Conservation (phyloP, 2,329 filamentous ascomycete species). For the Cladosporium oxysporum region DNA sequence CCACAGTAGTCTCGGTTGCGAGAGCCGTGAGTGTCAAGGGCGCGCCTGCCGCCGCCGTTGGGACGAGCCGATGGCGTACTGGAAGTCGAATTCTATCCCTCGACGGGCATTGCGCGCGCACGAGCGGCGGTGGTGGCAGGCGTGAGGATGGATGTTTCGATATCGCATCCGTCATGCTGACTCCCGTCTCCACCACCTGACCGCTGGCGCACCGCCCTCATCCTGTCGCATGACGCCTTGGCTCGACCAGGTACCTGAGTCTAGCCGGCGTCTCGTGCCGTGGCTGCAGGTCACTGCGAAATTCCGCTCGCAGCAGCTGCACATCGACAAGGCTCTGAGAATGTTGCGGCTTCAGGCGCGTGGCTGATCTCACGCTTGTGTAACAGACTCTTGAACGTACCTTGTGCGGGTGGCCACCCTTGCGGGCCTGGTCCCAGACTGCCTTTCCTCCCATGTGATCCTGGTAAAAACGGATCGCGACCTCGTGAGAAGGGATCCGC, state of each 20-base stretch:
- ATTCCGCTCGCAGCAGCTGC: conserved; percentile 15
- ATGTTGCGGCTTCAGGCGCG: neutral
- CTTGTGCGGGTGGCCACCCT: conserved; percentile 17
- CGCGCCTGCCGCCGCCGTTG: conserved; percentile 19
- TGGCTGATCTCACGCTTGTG: conserved; percentile 13
- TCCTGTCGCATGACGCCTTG: conserved; percentile 18
- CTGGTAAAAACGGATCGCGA: conserved; percentile 50
- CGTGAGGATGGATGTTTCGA: neutral
- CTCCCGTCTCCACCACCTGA: conserved; percentile 4
- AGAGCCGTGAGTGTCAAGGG: conserved; percentile 11
- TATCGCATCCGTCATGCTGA: neutral
- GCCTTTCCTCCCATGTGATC: conserved; percentile 41
- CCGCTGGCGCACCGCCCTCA: neutral
- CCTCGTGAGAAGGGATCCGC: conserved; percentile 47
- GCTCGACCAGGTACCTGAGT: conserved; percentile 19
- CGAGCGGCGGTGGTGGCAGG: neutral
- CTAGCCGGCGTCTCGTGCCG: conserved; percentile 19
- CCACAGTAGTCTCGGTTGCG: conserved; percentile 15
- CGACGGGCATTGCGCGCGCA: neutral
- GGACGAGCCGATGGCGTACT: conserved; percentile 16
- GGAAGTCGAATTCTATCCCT: conserved; percentile 9
- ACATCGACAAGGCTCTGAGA: conserved; percentile 1
- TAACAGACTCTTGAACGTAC: conserved; percentile 17
- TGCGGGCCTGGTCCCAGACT: conserved; percentile 11
- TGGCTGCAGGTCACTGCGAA: conserved; percentile 18